Percentiles rank a stretch among this genome's conserved stretches.
Conservation (phyloP, 2,329 filamentous ascomycete genomes). For the Alternaria arbusti region DNA sequence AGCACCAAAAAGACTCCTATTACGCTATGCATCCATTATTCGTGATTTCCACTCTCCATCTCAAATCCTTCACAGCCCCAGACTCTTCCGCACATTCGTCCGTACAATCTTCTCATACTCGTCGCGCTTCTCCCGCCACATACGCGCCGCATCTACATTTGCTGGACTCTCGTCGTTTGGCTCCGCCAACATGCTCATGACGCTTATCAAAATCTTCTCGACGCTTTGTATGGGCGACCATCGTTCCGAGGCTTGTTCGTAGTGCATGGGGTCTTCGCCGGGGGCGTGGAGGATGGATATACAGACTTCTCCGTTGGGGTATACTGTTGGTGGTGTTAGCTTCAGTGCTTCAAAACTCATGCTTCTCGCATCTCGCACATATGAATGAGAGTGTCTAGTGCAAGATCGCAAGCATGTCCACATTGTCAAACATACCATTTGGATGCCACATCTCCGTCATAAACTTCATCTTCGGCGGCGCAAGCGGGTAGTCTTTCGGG, state of each 20-base stretch:
- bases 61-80: conserved; percentile 38
- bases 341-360: not conserved
- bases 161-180: conserved; percentile 96
- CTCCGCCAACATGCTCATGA: conserved; percentile 88
- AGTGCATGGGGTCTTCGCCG: conserved; percentile 91
- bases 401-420: not conserved
- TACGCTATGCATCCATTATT: conserved; percentile 20
- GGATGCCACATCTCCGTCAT: conserved; percentile 88
- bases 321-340: conserved; percentile 60
- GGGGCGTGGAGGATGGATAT: conserved; percentile 97
- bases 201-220: conserved; percentile 89
- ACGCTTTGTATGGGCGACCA: conserved; percentile 96
- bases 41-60: not conserved
- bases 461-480: conserved; percentile 89
- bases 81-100: conserved; percentile 54
- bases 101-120: conserved; percentile 82
- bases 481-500: conserved; percentile 82
- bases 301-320: conserved; percentile 84
- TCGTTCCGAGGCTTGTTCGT: conserved; percentile 86
- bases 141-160: conserved; percentile 88
- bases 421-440: conserved; percentile 66
- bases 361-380: not conserved
- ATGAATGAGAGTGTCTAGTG: not conserved
- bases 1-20: conserved; percentile 8
- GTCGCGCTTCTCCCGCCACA: conserved; percentile 80